phyloP scores from a whole-genome alignment of 2,329 filamentous ascomycete genomes.

The Monilinia aucupariae region DNA sequence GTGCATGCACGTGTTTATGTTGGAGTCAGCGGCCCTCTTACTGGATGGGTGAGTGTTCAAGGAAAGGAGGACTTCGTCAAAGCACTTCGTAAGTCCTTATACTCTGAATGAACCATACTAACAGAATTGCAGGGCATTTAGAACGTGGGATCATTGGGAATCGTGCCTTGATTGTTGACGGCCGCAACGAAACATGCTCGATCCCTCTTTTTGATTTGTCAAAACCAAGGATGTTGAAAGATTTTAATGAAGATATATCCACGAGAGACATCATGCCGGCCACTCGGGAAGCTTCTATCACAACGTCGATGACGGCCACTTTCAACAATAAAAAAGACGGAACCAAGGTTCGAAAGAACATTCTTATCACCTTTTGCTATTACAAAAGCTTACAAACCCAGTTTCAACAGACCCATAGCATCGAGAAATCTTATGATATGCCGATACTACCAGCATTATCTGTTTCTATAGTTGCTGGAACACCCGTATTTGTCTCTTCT shows the following conservation, averaged over 20 bases:
- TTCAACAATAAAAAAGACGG: background rate
- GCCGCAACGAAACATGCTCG: conserved; percentile 26
- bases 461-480: conserved; percentile 5
- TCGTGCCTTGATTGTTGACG: conserved; percentile 24
- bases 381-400: background rate
- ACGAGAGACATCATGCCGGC: background rate
- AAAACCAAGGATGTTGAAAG: background rate
- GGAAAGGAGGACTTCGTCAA: conserved; percentile 24
- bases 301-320: background rate
- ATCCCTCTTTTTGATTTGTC: conserved; percentile 20
- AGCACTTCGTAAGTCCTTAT: conserved; percentile 23
- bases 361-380: background rate
- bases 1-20: conserved; percentile 28
- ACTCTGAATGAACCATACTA: background rate
- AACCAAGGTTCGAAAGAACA: background rate
- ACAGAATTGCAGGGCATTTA: conserved; percentile 21
- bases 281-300: background rate
- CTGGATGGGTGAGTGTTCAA: conserved; percentile 27
- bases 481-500: conserved; percentile 10
- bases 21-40: conserved; percentile 9
- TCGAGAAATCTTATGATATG: background rate
- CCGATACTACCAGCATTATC: background rate
- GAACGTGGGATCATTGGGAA: conserved; percentile 23
- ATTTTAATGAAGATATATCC: background rate
- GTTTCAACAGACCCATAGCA: background rate